Evolutionary conservation across 257 asterid genomes (phyloP), one percentile per base, ranked within the genome.

Genomic region (Thymus mandschuricus): DNA sequence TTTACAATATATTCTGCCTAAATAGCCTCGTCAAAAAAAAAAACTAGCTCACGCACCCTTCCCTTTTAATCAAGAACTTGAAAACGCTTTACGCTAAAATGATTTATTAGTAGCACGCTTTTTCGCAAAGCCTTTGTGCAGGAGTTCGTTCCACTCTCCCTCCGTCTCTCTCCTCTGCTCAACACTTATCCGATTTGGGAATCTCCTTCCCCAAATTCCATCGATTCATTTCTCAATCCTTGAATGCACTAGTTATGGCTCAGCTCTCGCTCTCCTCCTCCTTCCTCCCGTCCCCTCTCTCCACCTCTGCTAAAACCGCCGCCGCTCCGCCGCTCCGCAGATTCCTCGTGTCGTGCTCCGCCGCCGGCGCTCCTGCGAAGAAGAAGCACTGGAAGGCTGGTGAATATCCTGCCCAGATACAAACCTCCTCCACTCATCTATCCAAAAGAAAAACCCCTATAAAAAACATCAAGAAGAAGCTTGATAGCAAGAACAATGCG

Each of bases 331-430:
- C 79, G n/a, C 80, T 43, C 75, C 78, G 61, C 60, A 71, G 75
- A 55, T 71, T 75, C 73, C 15, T 15, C 57, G 61, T 64, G 67
- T 15, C 67, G 66, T 64, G 75, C 58, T 63, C 85, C 79, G 54
- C 83, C 50, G 8, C 70, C 67, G 2, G 56, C 31, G 44, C 77
- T 8, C 63, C 80, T 8, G 30, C 85, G 13, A 81, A 76, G 83
- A 86, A 83, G 69, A 86, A 85, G 80, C 86, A 80, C 60, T 86
- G 91, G 96, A 91, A 94, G 77, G 77, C 83, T 27, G 92, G 95
- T 9, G 92, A 89, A 70, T 85, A 86, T 58, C 96, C 96, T 5
- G 96, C 87, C 27, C 27, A 75, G 63, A 59, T 72, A 5, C 81
- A 83, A 27, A 59, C 85, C 72, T 82, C 89, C 9, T 5, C 29